phyloP scores from a whole-genome alignment of 2,329 filamentous ascomycete species.

The Dactylonectria estremocensis region DNA sequence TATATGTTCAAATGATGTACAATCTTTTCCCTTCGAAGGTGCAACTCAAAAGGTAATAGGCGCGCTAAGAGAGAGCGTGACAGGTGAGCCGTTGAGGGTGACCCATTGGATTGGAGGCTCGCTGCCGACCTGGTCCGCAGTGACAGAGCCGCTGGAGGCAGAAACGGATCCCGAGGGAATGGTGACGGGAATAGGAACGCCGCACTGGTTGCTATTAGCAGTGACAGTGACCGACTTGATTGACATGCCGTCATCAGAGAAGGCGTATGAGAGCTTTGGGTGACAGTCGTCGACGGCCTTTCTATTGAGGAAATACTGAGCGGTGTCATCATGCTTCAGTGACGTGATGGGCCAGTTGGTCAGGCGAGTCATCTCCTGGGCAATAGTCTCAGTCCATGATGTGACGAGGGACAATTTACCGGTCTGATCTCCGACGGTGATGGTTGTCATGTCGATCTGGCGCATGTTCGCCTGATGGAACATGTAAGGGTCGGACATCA shows the following conservation, averaged over 20 bases:
- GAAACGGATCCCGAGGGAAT: slow-evolving; percentile 8
- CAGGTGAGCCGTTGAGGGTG: slow-evolving; percentile 1
- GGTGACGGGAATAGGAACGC: neutral
- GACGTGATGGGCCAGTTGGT: slow-evolving; percentile 2
- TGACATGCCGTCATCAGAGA: slow-evolving; percentile 18
- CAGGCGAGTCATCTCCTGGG: slow-evolving; percentile 34
- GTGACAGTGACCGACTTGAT: slow-evolving; percentile 25
- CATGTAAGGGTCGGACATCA: slow-evolving; percentile 37
- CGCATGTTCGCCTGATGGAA: slow-evolving; percentile 40
- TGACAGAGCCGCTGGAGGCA: slow-evolving; percentile 10
- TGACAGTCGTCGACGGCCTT: slow-evolving; percentile 32
- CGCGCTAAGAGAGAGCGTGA: slow-evolving; percentile 12
- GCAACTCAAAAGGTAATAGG: neutral
- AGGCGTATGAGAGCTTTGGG: slow-evolving; percentile 27
- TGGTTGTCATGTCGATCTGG: slow-evolving; percentile 24
- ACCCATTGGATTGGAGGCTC: slow-evolving; percentile 20
- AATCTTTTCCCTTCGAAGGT: too few relatives aligned
- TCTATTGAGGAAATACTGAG: slow-evolving; percentile 34
- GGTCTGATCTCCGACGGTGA: slow-evolving; percentile 32
- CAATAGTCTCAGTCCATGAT: slow-evolving; percentile 35
- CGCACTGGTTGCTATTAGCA: slow-evolving; percentile 27
- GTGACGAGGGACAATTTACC: slow-evolving; percentile 34
- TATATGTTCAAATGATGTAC: too few relatives aligned
- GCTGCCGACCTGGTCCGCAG: slow-evolving; percentile 7
- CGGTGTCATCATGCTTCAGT: slow-evolving; percentile 33